Evolutionary conservation across 139 green algal species (phyloP).

Genomic region (Chlamydomonas sphaeroides): DNA sequence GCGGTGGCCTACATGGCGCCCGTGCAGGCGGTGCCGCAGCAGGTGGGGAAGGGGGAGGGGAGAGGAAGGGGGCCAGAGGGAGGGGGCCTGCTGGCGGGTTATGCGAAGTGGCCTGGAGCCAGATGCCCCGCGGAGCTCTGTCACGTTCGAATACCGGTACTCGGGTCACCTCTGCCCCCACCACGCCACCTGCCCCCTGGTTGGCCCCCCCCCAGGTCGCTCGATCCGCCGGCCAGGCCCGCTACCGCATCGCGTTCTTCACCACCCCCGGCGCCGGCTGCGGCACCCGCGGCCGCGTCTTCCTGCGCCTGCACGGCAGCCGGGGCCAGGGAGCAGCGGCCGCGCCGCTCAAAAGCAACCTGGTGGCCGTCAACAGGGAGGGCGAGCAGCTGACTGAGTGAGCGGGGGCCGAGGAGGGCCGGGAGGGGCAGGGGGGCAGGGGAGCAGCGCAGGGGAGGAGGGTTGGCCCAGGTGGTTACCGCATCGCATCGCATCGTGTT

Average conservation of each 20-base stretch:
- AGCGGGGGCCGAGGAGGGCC: neutral
- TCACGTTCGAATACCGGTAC: too few relatives aligned
- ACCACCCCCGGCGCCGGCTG: neutral
- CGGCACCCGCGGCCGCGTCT: conserved; percentile 1
- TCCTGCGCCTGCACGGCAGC: conserved; percentile 6
- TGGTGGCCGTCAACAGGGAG: conserved; percentile 13
- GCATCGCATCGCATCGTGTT: too few relatives aligned
- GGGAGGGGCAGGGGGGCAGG: too few relatives aligned
- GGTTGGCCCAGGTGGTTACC: too few relatives aligned
- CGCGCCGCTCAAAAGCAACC: conserved; percentile 19
- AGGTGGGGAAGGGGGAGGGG: neutral
- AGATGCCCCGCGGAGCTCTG: too few relatives aligned
- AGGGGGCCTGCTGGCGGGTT: too few relatives aligned
- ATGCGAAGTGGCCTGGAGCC: too few relatives aligned
- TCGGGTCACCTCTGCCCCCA: too few relatives aligned
- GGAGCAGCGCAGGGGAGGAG: too few relatives aligned
- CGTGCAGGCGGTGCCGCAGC: neutral
- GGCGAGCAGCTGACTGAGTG: conserved; percentile 4
- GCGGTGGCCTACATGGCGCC: conserved; percentile 30
- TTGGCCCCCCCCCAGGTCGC: neutral
- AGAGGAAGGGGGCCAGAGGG: too few relatives aligned
- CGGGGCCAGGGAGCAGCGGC: neutral
- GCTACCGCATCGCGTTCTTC: conserved; percentile 30
- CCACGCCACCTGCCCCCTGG: neutral
- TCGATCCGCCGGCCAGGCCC: neutral